A percentile compares a stretch with the other conserved stretches of the same genome.
Conservation (phyloP, 495 filamentous ascomycete genomes). For the Cudoniella acicularis region DNA sequence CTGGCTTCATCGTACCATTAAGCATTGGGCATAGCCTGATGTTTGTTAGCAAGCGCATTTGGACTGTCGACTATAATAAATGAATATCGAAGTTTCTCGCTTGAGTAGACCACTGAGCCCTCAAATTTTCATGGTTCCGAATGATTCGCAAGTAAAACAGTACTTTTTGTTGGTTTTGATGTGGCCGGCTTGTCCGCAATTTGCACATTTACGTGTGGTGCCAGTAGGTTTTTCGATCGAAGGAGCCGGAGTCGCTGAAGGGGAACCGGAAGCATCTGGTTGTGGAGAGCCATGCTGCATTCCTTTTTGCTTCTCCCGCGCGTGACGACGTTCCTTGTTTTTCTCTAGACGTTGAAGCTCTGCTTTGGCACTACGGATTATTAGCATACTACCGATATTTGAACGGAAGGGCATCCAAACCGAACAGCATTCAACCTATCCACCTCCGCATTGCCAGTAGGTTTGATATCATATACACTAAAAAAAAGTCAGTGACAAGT, state of each 20-base stretch:
- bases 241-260: conserved; percentile 25
- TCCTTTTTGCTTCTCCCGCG: conserved; percentile 86
- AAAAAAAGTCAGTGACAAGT: conserved; percentile 21
- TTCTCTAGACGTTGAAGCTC: conserved; percentile 80
- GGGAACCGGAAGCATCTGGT: conserved; percentile 45
- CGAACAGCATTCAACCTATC: conserved; percentile 52
- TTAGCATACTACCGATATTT: conserved; percentile 16
- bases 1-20: conserved; percentile 77
- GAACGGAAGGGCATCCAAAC: conserved; percentile 46
- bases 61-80: no score
- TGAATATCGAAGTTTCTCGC: no score
- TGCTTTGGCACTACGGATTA: conserved; percentile 54
- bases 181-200: conserved; percentile 91
- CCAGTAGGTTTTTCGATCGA: conserved; percentile 48
- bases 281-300: conserved; percentile 37
- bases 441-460: conserved; percentile 70
- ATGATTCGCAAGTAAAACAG: conserved; percentile 14
- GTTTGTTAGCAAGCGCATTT: conserved; percentile 35
- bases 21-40: conserved; percentile 85
- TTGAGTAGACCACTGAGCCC: conserved; percentile 2
- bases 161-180: conserved; percentile 99
- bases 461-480: conserved; percentile 47
- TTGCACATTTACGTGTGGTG: conserved; percentile 93
- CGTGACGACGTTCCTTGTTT: conserved; percentile 87
- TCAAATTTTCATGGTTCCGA: no score